Base-by-base conservation (phyloP, 352 stramenopile species). In the Pythium phragmitis region DNA sequence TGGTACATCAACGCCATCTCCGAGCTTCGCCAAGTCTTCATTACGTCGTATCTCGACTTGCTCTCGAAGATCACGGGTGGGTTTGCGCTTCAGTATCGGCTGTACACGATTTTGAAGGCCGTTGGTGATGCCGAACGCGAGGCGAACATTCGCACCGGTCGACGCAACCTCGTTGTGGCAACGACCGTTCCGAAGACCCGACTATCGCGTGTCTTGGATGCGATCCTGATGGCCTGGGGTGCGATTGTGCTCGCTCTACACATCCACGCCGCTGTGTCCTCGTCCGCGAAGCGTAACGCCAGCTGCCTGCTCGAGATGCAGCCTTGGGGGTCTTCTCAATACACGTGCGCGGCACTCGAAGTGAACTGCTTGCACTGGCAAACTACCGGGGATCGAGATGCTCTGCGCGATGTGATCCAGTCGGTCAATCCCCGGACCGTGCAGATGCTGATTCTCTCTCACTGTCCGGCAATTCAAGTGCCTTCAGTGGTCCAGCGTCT, bases 1-100 rank as follows among this genome's bases (percentile, higher is more conserved):
- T 71, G 65, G 57, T 57, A 60, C 33, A 42, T 39, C 14, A 66
- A 67, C 37, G 58, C 58, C 0, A 36, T 72, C 36, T 36, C 53
- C 8, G 58, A 72, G 23, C 21, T 8, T 9, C 52, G 50, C 7
- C 53, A 72, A 36, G 53, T 64, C 17, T 48, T 72, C 0, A 48
- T 72, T 5, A 72, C 57, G 5, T 68, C 65, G 30, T 61, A 36
- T 6, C 19, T 64, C 14, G 65, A 72, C 19, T 56, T 41, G 36
- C 36, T 41, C 36, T 41, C 36, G 36, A 41, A 41, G 13, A 14
- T 41, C 36, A 41, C 36, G 8, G 36, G 36, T 13, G 36, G 36
- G 13, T 41, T 41, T 41, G 36, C 8, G 8, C 36, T 41, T 41
- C 36, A 41, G 36, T 41, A 41, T 41, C 36, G 13, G 36, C 36